A percentile compares a stretch with the other conserved stretches of the same genome.
Evolutionary conservation across 1,284 basidiomycete species (phyloP).

Genomic region (Termitomyces sp.): DNA sequence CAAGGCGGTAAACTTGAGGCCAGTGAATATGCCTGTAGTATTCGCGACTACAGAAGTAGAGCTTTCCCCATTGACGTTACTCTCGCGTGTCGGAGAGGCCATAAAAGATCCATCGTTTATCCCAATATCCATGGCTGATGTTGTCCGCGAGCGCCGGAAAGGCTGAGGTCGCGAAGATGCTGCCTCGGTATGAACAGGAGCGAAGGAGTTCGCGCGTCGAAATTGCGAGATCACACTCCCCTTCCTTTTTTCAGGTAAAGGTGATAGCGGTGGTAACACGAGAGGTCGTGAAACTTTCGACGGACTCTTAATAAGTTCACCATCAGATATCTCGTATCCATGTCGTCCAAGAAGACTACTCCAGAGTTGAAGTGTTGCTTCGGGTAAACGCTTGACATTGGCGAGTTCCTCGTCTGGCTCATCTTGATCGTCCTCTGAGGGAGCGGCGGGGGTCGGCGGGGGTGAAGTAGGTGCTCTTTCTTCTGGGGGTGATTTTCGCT

Average conservation of each 20-base stretch:
- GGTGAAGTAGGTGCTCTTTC: conserved; percentile 16
- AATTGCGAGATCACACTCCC: conserved; percentile 52
- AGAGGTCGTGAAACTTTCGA: conserved; percentile 34
- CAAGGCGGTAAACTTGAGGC: conserved; percentile 48
- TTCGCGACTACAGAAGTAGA: conserved; percentile 20
- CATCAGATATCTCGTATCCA: conserved; percentile 54
- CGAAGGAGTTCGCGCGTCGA: conserved; percentile 54
- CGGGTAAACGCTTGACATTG: conserved; percentile 48
- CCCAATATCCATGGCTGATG: conserved; percentile 12
- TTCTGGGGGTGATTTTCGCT: conserved; percentile 34
- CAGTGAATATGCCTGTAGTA: conserved; percentile 41
- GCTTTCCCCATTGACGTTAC: conserved; percentile 17
- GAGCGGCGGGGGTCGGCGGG: conserved; percentile 22
- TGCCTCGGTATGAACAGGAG: conserved; percentile 26
- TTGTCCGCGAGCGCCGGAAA: conserved; percentile 39
- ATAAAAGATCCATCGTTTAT: conserved; percentile 14
- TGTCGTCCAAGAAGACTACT: conserved; percentile 55
- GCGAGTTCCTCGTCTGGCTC: conserved; percentile 56
- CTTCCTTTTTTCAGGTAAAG: conserved; percentile 16
- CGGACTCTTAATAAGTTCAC: conserved; percentile 51
- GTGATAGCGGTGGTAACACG: conserved; percentile 7
- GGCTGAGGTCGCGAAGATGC: conserved; percentile 33
- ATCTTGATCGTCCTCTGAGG: conserved; percentile 24
- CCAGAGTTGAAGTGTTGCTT: conserved; percentile 62
- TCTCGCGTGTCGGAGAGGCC: conserved; percentile 9